Base-by-base conservation (phyloP, 2,329 filamentous ascomycete genomes). In the Alternaria ethzedia region DNA sequence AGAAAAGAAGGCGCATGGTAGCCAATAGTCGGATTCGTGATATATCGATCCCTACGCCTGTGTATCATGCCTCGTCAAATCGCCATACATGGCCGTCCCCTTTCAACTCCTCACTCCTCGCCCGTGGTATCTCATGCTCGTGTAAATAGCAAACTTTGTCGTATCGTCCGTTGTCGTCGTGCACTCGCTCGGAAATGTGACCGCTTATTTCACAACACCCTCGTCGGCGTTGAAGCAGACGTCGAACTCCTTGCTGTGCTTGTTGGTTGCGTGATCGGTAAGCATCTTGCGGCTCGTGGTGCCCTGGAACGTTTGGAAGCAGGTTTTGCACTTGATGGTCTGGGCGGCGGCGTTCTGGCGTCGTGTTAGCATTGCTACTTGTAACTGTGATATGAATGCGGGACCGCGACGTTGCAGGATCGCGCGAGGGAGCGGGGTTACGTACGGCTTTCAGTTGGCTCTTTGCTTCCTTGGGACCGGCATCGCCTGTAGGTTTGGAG, bases 261-360 rank as follows among this genome's bases (percentile, higher is more conserved):
- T 93, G 82, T 93, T 93, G 68, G 82, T 78, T 66, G 91, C 90
- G 80, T 94, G 91, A 75, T 91, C 88, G 64, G 86, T 87, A 66
- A 94, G 87, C 66, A 90, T 89, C 74, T 90, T 90, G 65, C 86
- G 88, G 77, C 90, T 90, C 65, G 90, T 90, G 36, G 91, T 94
- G 84, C 90, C 90, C 71, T 94, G 86, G 83, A 94, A 94, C 28
- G 90, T 91, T 72, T 90, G 87, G 82, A 89, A 91, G 90, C 91
- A 94, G 75, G 89, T 84, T 70, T 87, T 83, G 86, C 91, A 94
- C 81, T 92, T 90, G 80, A 94, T 92, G 76, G 87, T 89, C 84
- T 89, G 91, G 63, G 91, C 91, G 71, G 89, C 85, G 72, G 87
- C 85, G 83, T 94, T 94, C 90, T 92, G 70, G 56, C 17, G 5